Base-by-base conservation (phyloP, 169 alveolate genomes). In the Plasmodium vivax region DNA sequence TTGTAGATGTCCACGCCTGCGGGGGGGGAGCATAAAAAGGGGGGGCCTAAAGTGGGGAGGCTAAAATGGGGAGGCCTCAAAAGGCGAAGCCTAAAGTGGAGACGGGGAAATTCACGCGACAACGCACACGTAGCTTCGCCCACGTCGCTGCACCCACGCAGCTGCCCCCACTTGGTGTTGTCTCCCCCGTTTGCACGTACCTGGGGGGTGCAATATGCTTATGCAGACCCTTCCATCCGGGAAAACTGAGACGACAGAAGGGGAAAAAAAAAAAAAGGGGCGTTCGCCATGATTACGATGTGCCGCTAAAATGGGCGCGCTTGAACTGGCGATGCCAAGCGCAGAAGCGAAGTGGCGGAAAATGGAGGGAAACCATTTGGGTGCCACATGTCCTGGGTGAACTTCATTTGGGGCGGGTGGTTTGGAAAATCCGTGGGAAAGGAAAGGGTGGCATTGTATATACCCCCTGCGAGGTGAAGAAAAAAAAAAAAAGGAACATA, bases 391-490 rank as follows among this genome's bases (percentile, higher is more conserved):
- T 98, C 99, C 45, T 98, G 98, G 92, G 96, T 98, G 95, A 99
- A 99, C 93, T 97, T 96, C 99, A 99, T 99, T 93, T 98, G 98
- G 19, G 99, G 99, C 27, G 99, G 99, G 54, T 96, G 97, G 94
- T 98, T 98, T 45, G 99, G 99, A 96, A 98, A 99, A 93, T 98
- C 99, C 10, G 98, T 97, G 0, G 99, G 99, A 93, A 99, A 99
- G 83, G 97, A 98, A 74, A 99, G 96, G 5, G 97, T 82, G 14
- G 99, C 99, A 85, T 97, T 97, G 94, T 98, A 99, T 58, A 98
- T 98, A 36, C 99, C 99, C 6, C 99, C 99, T 95, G 45, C 30
- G 7, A 75, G 16, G 58, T 0, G 4, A 51, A 73, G 12, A 32
- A 85, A 32, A 32, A 56, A 77, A 27, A 68, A 62, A 62, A 32